Evolutionary conservation across 1,284 basidiomycete species (phyloP).

Genomic region (Rugosomyces carneus): DNA sequence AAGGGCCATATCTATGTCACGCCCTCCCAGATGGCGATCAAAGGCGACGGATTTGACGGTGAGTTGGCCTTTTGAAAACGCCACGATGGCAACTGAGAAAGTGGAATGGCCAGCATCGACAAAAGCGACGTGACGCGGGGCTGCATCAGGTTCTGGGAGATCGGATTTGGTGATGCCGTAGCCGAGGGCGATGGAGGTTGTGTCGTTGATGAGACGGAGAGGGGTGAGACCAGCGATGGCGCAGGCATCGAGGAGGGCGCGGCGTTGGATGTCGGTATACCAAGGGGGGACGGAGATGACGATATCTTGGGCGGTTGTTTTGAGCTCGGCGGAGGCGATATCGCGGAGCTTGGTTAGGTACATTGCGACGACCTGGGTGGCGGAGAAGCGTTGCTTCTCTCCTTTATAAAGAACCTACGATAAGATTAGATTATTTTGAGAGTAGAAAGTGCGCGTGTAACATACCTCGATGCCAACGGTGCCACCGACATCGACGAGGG

Average conservation of each 20-base stretch:
- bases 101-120: slow-evolving; percentile 90
- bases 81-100: slow-evolving; percentile 79
- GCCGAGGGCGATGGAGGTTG: slow-evolving; percentile 87
- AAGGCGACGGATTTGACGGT: slow-evolving; percentile 82
- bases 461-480: slow-evolving; percentile 79
- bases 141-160: slow-evolving; percentile 76
- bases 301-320: slow-evolving; percentile 79
- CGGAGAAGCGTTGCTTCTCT: slow-evolving; percentile 47
- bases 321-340: slow-evolving; percentile 79
- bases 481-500: slow-evolving; percentile 77
- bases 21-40: slow-evolving; percentile 87
- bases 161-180: slow-evolving; percentile 97
- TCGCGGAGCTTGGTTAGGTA: slow-evolving; percentile 88
- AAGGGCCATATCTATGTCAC: slow-evolving; percentile 88
- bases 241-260: slow-evolving; percentile 84
- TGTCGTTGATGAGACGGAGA: slow-evolving; percentile 92
- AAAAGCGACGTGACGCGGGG: slow-evolving; percentile 77
- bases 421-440: not conserved
- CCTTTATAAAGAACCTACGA: not conserved
- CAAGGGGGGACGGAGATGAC: slow-evolving; percentile 93
- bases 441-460: slow-evolving; percentile 5
- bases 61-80: slow-evolving; percentile 90
- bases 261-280: slow-evolving; percentile 89
- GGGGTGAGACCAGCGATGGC: slow-evolving; percentile 82
- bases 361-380: slow-evolving; percentile 82